A percentile compares a stretch with the other conserved stretches of the same genome.
Evolutionary conservation across 1,139 yeast species (phyloP).

Genomic region (Casaregolazyma lundiana): DNA sequence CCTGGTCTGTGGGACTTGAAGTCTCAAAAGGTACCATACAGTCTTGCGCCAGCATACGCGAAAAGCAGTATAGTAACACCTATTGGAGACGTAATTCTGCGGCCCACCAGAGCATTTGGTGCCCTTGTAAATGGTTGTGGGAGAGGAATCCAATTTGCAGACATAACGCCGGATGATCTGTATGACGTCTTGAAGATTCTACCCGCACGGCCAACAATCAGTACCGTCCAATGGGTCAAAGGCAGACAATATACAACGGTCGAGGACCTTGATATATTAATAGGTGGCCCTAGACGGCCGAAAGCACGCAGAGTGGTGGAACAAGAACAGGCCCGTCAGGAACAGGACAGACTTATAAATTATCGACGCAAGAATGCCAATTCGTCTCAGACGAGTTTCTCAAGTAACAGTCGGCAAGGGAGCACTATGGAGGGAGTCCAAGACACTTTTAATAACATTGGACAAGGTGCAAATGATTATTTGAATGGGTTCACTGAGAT

Average conservation of each 20-base stretch:
- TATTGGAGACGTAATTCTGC: slow-evolving; percentile 69
- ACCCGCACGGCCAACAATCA: slow-evolving; percentile 76
- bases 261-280: slow-evolving; percentile 44
- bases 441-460: slow-evolving; percentile 30
- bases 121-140: slow-evolving; percentile 47
- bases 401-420: slow-evolving; percentile 11
- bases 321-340: slow-evolving; percentile 24
- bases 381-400: background rate
- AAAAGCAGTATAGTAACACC: slow-evolving; percentile 48
- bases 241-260: slow-evolving; percentile 60
- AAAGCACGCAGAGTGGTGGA: slow-evolving; percentile 30
- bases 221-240: slow-evolving; percentile 82
- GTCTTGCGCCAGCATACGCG: slow-evolving; percentile 39
- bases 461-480: slow-evolving; percentile 32
- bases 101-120: slow-evolving; percentile 56
- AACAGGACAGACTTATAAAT: slow-evolving; percentile 19
- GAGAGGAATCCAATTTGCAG: slow-evolving; percentile 29
- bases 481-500: slow-evolving; percentile 27
- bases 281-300: slow-evolving; percentile 40
- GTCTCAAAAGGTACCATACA: slow-evolving; percentile 39
- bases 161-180: slow-evolving; percentile 32
- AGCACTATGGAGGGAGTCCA: slow-evolving; percentile 28
- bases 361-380: background rate
- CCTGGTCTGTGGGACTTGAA: slow-evolving; percentile 53
- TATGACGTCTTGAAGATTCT: slow-evolving; percentile 45